Percentiles rank a stretch among this genome's conserved stretches.
Evolutionary conservation across 441 rosid genomes (phyloP).

Genomic region (Gossypium lobatum): DNA sequence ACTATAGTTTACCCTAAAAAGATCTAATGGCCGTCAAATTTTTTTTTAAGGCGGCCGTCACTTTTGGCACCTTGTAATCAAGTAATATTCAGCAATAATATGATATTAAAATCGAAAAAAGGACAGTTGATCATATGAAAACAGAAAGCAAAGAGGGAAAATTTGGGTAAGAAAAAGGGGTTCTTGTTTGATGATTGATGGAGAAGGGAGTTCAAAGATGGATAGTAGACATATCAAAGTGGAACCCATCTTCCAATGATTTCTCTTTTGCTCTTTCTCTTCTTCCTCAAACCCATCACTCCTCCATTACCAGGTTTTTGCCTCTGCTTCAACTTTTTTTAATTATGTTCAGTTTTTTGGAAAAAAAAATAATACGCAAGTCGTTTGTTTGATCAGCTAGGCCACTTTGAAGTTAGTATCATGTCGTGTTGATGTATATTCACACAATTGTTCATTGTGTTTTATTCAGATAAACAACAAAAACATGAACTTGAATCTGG

Average conservation of each 20-base stretch:
- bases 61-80: too few relatives aligned
- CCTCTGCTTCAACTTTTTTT: background rate
- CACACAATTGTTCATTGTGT: background rate
- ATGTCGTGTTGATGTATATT: background rate
- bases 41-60: too few relatives aligned
- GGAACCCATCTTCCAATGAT: slow-evolving; percentile 46
- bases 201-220: slow-evolving; percentile 53
- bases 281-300: slow-evolving; percentile 42
- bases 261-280: slow-evolving; percentile 44
- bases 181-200: slow-evolving; percentile 19
- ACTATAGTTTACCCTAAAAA: too few relatives aligned
- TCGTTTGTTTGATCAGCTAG: background rate
- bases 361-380: background rate
- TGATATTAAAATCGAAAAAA: background rate
- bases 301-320: slow-evolving; percentile 45
- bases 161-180: background rate
- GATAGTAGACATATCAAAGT: slow-evolving; percentile 50
- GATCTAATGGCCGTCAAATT: background rate
- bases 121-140: background rate
- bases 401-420: background rate
- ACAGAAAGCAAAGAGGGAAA: background rate
- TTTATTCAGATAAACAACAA: background rate
- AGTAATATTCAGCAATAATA: too few relatives aligned
- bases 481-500: background rate
- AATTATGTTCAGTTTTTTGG: background rate